phyloP scores from a whole-genome alignment of 768 basidiomycete genomes.

The Xerocomus brunneocitrinus region DNA sequence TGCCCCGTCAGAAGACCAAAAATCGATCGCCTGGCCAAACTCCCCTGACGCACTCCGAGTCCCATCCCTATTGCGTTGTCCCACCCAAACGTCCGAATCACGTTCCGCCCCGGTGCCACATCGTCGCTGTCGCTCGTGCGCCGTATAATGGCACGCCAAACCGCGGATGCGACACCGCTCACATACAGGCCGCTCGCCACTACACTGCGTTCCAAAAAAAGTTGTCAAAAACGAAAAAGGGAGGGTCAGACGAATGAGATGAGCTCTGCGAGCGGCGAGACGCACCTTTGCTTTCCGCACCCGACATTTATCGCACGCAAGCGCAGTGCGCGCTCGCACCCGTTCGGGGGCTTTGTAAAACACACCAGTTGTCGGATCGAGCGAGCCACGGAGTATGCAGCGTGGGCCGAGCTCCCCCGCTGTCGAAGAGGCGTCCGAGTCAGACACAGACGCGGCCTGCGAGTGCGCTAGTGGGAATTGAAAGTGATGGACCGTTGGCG shows the following conservation, averaged over 20 bases:
- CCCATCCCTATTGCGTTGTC: background rate
- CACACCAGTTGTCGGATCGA: background rate
- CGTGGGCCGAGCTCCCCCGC: no score
- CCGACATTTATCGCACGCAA: conserved; percentile 74
- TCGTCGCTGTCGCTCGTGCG: background rate
- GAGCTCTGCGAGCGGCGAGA: background rate
- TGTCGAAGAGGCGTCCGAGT: no score
- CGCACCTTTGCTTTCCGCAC: conserved; percentile 69
- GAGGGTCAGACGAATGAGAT: background rate
- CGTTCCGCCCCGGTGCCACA: no score
- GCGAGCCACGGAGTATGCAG: background rate
- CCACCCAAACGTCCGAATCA: no score
- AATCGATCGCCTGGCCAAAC: background rate
- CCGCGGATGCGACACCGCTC: conserved; percentile 58
- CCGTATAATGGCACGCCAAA: conserved; percentile 60
- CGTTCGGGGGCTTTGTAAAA: background rate
- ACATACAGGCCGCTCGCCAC: conserved; percentile 66
- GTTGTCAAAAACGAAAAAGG: background rate
- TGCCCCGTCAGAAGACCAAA: background rate
- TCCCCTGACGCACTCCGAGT: background rate
- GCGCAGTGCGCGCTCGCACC: conserved; percentile 12
- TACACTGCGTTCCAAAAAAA: conserved; percentile 45
- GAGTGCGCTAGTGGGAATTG: no score
- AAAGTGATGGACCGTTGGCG: no score
- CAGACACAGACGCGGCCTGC: no score